Evolutionary conservation across 164 flowering plant genomes (phyloP), one percentile per base, ranked within the genome.

Genomic region (Euptelea pleiosperma): DNA sequence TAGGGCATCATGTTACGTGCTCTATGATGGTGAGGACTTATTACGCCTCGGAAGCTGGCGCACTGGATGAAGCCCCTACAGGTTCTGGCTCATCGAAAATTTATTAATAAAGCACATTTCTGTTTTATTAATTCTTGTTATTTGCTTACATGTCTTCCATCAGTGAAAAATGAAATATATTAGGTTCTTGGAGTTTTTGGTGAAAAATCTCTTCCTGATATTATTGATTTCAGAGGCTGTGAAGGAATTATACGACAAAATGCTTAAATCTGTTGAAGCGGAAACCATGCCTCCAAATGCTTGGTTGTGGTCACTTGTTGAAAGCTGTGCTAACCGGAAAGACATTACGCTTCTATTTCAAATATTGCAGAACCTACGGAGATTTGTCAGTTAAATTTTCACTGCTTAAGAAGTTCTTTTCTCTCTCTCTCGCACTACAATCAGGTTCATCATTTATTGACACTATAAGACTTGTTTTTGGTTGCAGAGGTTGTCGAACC

Each of bases 401-500:
- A 15, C 47, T 49, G 18, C 34, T 15, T 16, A 16, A 24, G 49
- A 42, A 46, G 3, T 43, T 50, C 1, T 36, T 53, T 8, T 21
- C 40, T 3, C 22, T 24, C 3, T 26, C 14, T 26, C 22, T 24
- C 16, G 10, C 30, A 36, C 7, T 28, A 0, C 3, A 28, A 36
- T 29, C 33, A 4, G 18, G 9, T 39, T 3, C 39, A 0, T 7
- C 7, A 5, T 1, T 26, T 35, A n/a, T 52, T 70, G 57, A 52
- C 36, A 42, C 30, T 15, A 22, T 35, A 25, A 48, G 19, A 10
- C 50, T 10, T 60, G 9, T 45, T 57, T 65, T 70, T 65, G 43
- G 31, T 59, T 82, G 76, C 88, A 94, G 99, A 79, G 97, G 64
- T 64, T 88, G 31, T 84, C 96, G 6, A 85, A 89, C 76, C 97